Percentiles rank a stretch among this genome's conserved stretches.
Evolutionary conservation across 768 basidiomycete genomes (phyloP).

Genomic region (Kwoniella shandongensis): DNA sequence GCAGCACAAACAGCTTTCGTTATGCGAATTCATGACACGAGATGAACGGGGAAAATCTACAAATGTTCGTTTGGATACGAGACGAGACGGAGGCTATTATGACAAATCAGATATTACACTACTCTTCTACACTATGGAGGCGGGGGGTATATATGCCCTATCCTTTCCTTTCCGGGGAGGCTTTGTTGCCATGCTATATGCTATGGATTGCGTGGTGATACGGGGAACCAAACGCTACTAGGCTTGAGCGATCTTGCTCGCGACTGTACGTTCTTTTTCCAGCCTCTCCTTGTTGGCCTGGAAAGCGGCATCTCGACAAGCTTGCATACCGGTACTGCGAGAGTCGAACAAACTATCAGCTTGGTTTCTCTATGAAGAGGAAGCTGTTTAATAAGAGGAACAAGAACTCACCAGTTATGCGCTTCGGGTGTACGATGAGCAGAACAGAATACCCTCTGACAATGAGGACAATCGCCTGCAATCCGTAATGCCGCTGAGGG

Average conservation of each 20-base stretch:
- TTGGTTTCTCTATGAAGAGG: background rate
- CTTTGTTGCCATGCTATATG: too few relatives aligned
- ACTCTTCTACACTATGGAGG: too few relatives aligned
- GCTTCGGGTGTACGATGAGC: conserved; percentile 50
- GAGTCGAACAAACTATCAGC: conserved; percentile 10
- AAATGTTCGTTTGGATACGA: too few relatives aligned
- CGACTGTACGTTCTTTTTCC: conserved; percentile 47
- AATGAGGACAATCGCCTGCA: conserved; percentile 50
- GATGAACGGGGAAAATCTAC: too few relatives aligned
- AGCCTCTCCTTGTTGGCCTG: conserved; percentile 52
- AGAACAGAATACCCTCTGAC: conserved; percentile 45
- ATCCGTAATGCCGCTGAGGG: conserved; percentile 47
- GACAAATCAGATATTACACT: too few relatives aligned
- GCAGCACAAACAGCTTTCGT: too few relatives aligned
- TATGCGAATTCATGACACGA: too few relatives aligned
- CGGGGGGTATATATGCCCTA: too few relatives aligned
- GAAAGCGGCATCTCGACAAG: conserved; percentile 50
- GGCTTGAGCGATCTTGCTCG: conserved; percentile 52
- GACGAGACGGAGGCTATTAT: too few relatives aligned
- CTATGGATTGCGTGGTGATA: too few relatives aligned
- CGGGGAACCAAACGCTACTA: too few relatives aligned
- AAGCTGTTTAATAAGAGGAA: background rate
- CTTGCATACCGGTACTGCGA: conserved; percentile 48
- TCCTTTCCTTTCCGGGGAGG: too few relatives aligned
- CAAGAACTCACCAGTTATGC: conserved; percentile 50